Conservation (phyloP, 1,139 yeast genomes). For the Diutina rugosa region DNA sequence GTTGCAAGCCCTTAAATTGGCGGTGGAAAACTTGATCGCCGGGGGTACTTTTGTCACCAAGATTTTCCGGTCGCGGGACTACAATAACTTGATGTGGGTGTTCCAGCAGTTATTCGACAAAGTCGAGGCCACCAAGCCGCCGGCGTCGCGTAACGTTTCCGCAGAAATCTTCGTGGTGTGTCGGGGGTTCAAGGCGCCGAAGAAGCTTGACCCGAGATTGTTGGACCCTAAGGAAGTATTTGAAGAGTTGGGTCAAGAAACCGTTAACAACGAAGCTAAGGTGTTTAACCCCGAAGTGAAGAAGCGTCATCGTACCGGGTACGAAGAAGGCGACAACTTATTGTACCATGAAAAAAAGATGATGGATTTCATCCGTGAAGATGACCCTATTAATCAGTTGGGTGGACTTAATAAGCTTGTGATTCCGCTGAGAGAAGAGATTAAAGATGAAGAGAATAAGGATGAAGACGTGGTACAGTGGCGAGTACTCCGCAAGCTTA, state of each 20-base stretch:
- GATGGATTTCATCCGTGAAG: slow-evolving; percentile 67
- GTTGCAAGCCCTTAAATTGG: slow-evolving; percentile 81
- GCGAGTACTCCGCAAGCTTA: slow-evolving; percentile 57
- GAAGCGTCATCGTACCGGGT: slow-evolving; percentile 88
- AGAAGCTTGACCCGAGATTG: slow-evolving; percentile 82
- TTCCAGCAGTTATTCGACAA: slow-evolving; percentile 90
- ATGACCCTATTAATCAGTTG: slow-evolving; percentile 73
- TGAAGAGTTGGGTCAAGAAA: slow-evolving; percentile 75
- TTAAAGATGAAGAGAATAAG: slow-evolving; percentile 30
- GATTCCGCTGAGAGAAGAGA: neutral
- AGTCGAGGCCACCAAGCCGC: slow-evolving; percentile 98
- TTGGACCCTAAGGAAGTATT: slow-evolving; percentile 89
- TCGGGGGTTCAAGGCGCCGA: slow-evolving; percentile 91
- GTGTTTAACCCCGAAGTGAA: slow-evolving; percentile 90
- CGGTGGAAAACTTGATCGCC: slow-evolving; percentile 82
- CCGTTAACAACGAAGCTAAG: slow-evolving; percentile 79
- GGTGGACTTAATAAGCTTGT: slow-evolving; percentile 56
- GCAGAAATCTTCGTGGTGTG: slow-evolving; percentile 98
- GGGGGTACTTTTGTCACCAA: slow-evolving; percentile 98
- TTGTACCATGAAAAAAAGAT: slow-evolving; percentile 64
- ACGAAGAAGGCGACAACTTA: slow-evolving; percentile 85
- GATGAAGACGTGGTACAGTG: slow-evolving; percentile 43
- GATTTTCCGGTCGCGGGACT: slow-evolving; percentile 94
- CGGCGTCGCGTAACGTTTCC: slow-evolving; percentile 96
- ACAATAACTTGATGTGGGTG: slow-evolving; percentile 94